Evolutionary conservation across 768 basidiomycete genomes (phyloP).

Genomic region (Tulasnella sp.): DNA sequence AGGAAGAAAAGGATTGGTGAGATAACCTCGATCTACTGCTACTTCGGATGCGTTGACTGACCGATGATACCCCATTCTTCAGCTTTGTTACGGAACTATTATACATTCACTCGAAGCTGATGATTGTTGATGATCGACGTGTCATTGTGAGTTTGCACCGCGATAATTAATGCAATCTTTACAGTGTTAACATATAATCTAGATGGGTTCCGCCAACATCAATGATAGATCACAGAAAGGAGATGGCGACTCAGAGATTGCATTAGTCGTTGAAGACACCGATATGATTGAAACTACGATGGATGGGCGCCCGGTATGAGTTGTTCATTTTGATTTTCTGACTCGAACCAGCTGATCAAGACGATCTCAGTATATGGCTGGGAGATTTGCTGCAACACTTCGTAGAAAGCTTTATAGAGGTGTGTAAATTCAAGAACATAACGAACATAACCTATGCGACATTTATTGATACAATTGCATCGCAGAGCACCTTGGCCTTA

Average conservation of each 20-base stretch:
- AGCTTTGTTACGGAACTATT: constrained; percentile 69
- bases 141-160: constrained; percentile 56
- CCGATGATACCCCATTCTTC: constrained; percentile 1
- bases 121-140: constrained; percentile 86
- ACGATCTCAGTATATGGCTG: constrained; percentile 41
- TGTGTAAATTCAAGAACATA: constrained; percentile 24
- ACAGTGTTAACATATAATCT: too few species aligned
- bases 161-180: neutral
- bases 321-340: neutral
- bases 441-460: constrained; percentile 12
- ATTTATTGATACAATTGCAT: neutral
- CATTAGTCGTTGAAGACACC: constrained; percentile 77
- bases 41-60: neutral
- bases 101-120: constrained; percentile 79
- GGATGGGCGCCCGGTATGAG: constrained; percentile 48
- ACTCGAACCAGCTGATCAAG: neutral
- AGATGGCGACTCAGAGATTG: constrained; percentile 91
- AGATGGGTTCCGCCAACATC: constrained; percentile 91
- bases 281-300: constrained; percentile 64
- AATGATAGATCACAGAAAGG: constrained; percentile 53
- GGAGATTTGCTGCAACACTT: constrained; percentile 71
- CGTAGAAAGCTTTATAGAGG: constrained; percentile 75
- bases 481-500: constrained; percentile 75
- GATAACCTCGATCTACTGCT: constrained; percentile 25
- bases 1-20: constrained; percentile 70